Base-by-base conservation (phyloP, 768 basidiomycete species). In the Kwoniella dejecticola region DNA sequence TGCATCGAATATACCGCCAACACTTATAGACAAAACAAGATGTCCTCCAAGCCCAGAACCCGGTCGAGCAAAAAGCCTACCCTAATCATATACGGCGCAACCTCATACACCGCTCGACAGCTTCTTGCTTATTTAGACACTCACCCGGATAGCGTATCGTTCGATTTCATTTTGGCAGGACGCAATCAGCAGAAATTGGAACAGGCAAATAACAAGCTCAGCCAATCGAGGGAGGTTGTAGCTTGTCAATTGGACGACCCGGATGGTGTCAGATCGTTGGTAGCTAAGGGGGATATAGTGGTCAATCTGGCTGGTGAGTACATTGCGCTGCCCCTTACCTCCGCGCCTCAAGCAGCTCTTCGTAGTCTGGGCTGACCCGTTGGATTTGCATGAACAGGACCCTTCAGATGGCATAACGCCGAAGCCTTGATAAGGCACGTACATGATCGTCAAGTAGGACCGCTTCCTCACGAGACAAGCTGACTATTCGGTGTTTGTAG, bases 81-180 rank as follows among this genome's bases (percentile, higher is more conserved):
- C 2, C 27, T 78, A 12, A 57, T 72, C 52, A 59, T 78, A 26
- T 77, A 76, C 66, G 77, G 77, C 10, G 75, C 77, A 1, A 73
- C 74, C 2, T 70, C 74, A 4, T 79, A 67, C 64, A 88, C 88
- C 1, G 91, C 90, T 2, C 81, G 83, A 26, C 83, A 90, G 52
- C 85, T 88, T 29, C 80, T 84, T 8, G 80, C 83, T 40, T 90
- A 92, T 78, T 84, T 96, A 27, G 79, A 82, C 1, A 66, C 79
- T 2, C 89, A 92, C 68, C 84, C 85, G 0, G 83, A 89, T 53
- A 81, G 79, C 3, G 64, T 74, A 1, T 66, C 71, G 17, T 91
- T 91, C 81, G 84, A 84, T 0, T 84, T 90, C 56, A 85, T 85
- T 17, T 76, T 91, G 29, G 88, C 85, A 19, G 91, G 86, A 12